Percentiles rank a stretch among this genome's conserved stretches.
Evolutionary conservation across 148 eudicot genomes (phyloP).

Genomic region (Chenopodium formosanum): DNA sequence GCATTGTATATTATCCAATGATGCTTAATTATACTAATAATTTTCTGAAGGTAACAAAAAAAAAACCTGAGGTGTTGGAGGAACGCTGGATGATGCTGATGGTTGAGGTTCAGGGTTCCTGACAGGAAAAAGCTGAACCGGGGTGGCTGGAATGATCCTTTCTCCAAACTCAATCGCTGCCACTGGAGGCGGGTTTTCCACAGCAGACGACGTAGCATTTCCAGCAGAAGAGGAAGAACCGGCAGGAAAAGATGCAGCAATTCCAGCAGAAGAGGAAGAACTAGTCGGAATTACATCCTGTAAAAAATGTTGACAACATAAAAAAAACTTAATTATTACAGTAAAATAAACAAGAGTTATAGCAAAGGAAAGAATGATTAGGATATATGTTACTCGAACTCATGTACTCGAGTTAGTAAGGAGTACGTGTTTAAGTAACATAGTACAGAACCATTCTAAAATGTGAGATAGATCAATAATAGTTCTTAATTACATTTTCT

Average conservation of each 20-base stretch:
- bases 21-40: no score
- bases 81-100: not conserved
- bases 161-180: slow-evolving; percentile 15
- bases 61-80: not conserved
- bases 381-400: no score
- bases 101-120: not conserved
- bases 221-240: not conserved
- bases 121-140: not conserved
- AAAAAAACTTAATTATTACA: not conserved
- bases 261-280: no score
- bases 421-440: no score
- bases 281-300: no score
- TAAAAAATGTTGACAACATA: no score
- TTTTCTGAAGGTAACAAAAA: not conserved
- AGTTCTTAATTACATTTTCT: not conserved
- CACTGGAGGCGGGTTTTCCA: not conserved
- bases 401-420: no score
- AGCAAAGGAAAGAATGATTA: no score
- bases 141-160: not conserved
- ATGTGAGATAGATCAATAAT: not conserved
- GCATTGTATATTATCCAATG: no score
- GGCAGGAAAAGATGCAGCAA: not conserved
- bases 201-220: not conserved
- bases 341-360: no score
- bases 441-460: no score